phyloP scores from a whole-genome alignment of 768 basidiomycete species.

The Tylopilus felleus region DNA sequence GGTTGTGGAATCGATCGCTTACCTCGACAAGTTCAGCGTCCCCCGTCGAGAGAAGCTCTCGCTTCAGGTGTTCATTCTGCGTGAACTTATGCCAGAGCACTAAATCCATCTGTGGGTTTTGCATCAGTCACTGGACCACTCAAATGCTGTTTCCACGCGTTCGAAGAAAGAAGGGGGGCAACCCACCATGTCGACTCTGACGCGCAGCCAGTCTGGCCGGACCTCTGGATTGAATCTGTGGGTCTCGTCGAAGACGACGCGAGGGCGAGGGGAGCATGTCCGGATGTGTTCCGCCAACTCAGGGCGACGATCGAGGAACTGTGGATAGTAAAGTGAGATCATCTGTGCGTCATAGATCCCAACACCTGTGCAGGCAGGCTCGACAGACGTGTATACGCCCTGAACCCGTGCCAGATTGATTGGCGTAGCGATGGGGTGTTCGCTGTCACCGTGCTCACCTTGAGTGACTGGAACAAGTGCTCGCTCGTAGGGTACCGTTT shows the following conservation, averaged over 20 bases:
- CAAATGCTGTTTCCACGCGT: conserved; percentile 12
- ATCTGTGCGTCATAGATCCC: conserved; percentile 13
- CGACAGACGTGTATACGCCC: not conserved
- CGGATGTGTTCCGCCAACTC: conserved; percentile 35
- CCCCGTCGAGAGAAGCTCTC: conserved; percentile 36
- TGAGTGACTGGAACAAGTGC: conserved; percentile 47
- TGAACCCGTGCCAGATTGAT: not conserved
- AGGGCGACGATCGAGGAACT: conserved; percentile 35
- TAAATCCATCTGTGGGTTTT: conserved; percentile 34
- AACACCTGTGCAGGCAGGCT: conserved; percentile 3
- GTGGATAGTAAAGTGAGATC: conserved; percentile 16
- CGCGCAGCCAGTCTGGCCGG: conserved; percentile 33
- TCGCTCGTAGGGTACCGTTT: conserved; percentile 44
- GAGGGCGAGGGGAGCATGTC: conserved; percentile 32
- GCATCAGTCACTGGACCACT: conserved; percentile 2
- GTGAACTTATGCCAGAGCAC: conserved; percentile 40
- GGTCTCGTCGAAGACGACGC: conserved; percentile 33
- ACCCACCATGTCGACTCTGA: conserved; percentile 33
- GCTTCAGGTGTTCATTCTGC: conserved; percentile 36
- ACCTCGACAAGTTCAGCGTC: conserved; percentile 38
- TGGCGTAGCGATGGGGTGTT: not conserved
- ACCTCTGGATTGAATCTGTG: conserved; percentile 36
- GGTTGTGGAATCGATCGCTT: conserved; percentile 18
- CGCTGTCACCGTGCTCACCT: conserved; percentile 25
- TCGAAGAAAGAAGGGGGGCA: conserved; percentile 7